Conservation (phyloP, 1,139 yeast genomes). For the Hansenula lynferdii region DNA sequence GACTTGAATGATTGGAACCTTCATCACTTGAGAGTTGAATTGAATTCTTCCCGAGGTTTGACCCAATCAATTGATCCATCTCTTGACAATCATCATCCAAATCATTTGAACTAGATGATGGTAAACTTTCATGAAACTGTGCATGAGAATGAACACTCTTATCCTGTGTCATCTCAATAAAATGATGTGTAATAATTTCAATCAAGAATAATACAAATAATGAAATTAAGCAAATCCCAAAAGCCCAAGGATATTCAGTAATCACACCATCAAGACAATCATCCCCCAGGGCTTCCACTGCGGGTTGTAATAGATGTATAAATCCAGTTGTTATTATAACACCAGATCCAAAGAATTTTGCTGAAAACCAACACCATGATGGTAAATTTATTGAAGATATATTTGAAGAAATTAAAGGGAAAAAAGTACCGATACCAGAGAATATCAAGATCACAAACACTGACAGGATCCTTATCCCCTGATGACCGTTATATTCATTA, state of each 20-base stretch:
- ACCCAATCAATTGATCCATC: conserved; percentile 16
- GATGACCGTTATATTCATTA: conserved; percentile 32
- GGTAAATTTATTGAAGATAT: conserved; percentile 52
- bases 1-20: conserved; percentile 39
- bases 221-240: conserved; percentile 54
- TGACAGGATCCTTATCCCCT: conserved; percentile 54
- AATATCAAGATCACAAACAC: conserved; percentile 55
- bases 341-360: conserved; percentile 85
- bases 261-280: conserved; percentile 54
- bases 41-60: conserved; percentile 4
- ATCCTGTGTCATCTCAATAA: conserved; percentile 24
- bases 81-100: conserved; percentile 13
- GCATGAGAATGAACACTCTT: conserved; percentile 31
- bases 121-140: conserved; percentile 53
- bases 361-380: conserved; percentile 58
- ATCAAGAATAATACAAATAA: conserved; percentile 46
- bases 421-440: conserved; percentile 52
- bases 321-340: conserved; percentile 85
- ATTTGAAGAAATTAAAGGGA: conserved; percentile 55
- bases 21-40: no score
- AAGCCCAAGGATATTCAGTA: conserved; percentile 57
- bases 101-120: conserved; percentile 29
- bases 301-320: conserved; percentile 77
- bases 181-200: conserved; percentile 52
- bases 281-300: conserved; percentile 47